Percentiles rank a stretch among this genome's conserved stretches.
phyloP scores from a whole-genome alignment of 2,329 filamentous ascomycete genomes.

The Davidsoniella neocaledoniae region DNA sequence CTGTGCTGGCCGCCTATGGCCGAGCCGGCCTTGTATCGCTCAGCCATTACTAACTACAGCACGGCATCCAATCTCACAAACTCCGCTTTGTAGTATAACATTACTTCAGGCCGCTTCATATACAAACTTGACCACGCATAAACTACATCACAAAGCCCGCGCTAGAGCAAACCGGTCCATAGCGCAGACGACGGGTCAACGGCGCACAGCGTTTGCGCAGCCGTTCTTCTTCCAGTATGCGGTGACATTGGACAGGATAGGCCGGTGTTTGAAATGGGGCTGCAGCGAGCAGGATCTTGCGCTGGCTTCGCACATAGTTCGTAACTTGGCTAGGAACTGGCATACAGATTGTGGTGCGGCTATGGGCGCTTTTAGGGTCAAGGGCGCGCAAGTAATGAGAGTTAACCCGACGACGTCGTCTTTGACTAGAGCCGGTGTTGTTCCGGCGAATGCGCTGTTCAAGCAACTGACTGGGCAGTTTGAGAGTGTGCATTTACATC shows the following conservation, averaged over 20 bases:
- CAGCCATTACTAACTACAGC: too few relatives aligned
- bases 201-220: neutral
- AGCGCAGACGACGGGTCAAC: neutral
- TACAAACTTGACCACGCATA: neutral
- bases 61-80: too few relatives aligned
- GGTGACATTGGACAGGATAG: slow-evolving; percentile 5
- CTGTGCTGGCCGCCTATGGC: too few relatives aligned
- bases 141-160: neutral
- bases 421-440: slow-evolving; percentile 1
- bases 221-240: slow-evolving; percentile 8
- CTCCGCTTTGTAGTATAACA: too few relatives aligned
- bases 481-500: slow-evolving; percentile 1
- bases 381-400: neutral
- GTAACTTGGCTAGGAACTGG: slow-evolving; percentile 18
- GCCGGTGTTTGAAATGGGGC: slow-evolving; percentile 10
- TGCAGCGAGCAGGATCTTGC: slow-evolving; percentile 8
- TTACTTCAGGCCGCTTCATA: too few relatives aligned
- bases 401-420: slow-evolving; percentile 3
- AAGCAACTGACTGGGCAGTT: neutral
- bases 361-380: slow-evolving; percentile 1
- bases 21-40: too few relatives aligned
- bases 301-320: slow-evolving; percentile 23
- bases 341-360: slow-evolving; percentile 2
- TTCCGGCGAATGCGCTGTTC: slow-evolving; percentile 4
- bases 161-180: neutral